Conservation (phyloP, 139 green algal genomes). For the Picochlorum sp. region DNA sequence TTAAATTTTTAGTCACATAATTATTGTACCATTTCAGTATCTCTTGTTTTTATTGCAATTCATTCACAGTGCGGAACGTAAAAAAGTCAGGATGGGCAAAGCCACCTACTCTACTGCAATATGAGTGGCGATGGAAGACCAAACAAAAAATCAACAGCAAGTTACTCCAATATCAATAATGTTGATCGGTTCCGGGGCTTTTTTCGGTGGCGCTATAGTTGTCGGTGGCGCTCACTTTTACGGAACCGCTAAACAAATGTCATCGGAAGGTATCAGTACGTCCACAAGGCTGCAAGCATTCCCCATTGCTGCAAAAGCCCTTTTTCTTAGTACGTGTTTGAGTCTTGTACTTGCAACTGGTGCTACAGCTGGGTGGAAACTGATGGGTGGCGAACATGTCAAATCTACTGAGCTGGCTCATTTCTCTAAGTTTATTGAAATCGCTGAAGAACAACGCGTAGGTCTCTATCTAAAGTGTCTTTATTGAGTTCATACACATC, state of each 20-base stretch:
- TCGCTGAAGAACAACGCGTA: constrained; percentile 23
- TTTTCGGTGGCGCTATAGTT: neutral
- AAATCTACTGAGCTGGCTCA: constrained; percentile 7
- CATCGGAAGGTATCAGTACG: constrained; percentile 28
- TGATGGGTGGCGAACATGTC: constrained; percentile 12
- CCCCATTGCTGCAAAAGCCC: constrained; percentile 23
- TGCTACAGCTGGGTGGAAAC: constrained; percentile 3
- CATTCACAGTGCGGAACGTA: no score
- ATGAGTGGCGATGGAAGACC: no score
- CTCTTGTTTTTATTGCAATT: no score
- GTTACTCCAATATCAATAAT: neutral
- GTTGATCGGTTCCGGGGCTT: neutral
- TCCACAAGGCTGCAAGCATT: constrained; percentile 15
- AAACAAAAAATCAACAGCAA: neutral
- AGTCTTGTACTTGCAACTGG: constrained; percentile 4
- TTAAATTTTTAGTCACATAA: no score
- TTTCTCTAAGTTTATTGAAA: constrained; percentile 9
- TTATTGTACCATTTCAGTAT: no score
- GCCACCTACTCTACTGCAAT: no score
- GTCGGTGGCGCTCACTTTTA: constrained; percentile 4
- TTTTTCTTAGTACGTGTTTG: constrained; percentile 13
- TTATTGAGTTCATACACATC: no score
- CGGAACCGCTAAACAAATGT: constrained; percentile 24
- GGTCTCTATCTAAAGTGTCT: no score
- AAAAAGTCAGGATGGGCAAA: no score